These are phyloP conservation scores for Phlegmacium glaucopus DNA, from an alignment of 768 basidiomycete genomes.

Conservation along the genomic window DNA sequence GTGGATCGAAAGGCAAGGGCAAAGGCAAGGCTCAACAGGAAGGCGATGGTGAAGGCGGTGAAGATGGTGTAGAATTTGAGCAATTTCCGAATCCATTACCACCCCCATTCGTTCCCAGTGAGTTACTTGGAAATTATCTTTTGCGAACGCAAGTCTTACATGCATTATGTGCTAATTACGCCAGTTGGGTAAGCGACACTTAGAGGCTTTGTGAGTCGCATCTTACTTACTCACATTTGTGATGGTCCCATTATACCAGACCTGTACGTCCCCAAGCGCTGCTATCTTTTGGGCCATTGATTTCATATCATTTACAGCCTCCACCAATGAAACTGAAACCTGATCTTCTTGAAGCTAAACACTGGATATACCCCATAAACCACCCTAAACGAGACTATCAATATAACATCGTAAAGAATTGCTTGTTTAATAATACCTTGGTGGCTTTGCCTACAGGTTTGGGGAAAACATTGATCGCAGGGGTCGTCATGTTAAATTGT, in stretches of 20 bases:
- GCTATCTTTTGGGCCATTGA: background rate
- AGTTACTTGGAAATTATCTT: slow-evolving; percentile 23
- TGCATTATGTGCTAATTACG: background rate
- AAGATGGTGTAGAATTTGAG: slow-evolving; percentile 66
- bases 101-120: slow-evolving; percentile 69
- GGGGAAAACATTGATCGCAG: slow-evolving; percentile 98
- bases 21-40: slow-evolving; percentile 42
- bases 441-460: slow-evolving; percentile 94
- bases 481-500: slow-evolving; percentile 96
- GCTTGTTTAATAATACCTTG: slow-evolving; percentile 89
- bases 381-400: slow-evolving; percentile 89
- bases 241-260: background rate
- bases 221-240: too few relatives aligned
- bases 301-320: slow-evolving; percentile 37
- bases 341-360: slow-evolving; percentile 75
- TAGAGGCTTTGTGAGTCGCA: too few relatives aligned
- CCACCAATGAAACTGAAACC: slow-evolving; percentile 74
- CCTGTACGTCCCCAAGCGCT: slow-evolving; percentile 1
- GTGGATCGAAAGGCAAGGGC: slow-evolving; percentile 56
- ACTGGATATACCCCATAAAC: slow-evolving; percentile 93
- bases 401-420: slow-evolving; percentile 83
- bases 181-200: slow-evolving; percentile 50
- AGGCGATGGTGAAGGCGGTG: slow-evolving; percentile 52
- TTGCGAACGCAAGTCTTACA: background rate
- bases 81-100: slow-evolving; percentile 89